Evolutionary conservation across 805 yeast genomes (phyloP).

Genomic region (Kazachstania africana): DNA sequence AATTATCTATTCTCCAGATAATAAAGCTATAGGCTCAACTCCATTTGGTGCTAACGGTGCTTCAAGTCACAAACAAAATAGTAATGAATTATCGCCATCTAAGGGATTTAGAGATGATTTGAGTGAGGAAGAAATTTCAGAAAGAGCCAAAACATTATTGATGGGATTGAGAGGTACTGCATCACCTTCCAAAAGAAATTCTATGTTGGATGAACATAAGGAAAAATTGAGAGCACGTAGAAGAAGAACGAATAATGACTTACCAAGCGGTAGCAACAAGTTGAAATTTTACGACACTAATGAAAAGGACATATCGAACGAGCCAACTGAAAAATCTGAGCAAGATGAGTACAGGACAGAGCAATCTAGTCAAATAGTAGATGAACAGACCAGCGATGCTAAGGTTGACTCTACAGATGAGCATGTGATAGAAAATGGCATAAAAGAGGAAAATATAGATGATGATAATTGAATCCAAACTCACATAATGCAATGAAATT

Average conservation of each 20-base stretch:
- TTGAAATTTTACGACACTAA: slow-evolving; percentile 7
- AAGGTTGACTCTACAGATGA: too few relatives aligned
- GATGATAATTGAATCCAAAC: too few relatives aligned
- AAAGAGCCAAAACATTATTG: slow-evolving; percentile 51
- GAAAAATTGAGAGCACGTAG: slow-evolving; percentile 20
- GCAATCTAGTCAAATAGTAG: too few relatives aligned
- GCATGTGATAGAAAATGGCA: too few relatives aligned
- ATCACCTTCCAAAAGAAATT: slow-evolving; percentile 15
- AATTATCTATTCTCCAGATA: slow-evolving; percentile 21
- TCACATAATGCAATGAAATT: too few relatives aligned
- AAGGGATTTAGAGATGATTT: slow-evolving; percentile 13
- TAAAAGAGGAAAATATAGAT: too few relatives aligned
- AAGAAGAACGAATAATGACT: slow-evolving; percentile 8
- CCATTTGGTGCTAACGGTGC: slow-evolving; percentile 2
- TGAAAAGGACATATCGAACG: too few relatives aligned
- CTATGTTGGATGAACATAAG: slow-evolving; percentile 17
- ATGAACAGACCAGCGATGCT: too few relatives aligned
- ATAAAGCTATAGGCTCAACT: slow-evolving; percentile 2
- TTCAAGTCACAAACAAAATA: background rate
- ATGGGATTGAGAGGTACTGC: slow-evolving; percentile 43
- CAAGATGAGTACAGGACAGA: background rate
- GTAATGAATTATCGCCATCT: background rate
- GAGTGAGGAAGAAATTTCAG: slow-evolving; percentile 21
- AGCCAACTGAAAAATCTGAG: background rate
- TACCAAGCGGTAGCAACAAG: slow-evolving; percentile 4